phyloP scores from a whole-genome alignment of 768 basidiomycete species.

The Tulasnella sp. region DNA sequence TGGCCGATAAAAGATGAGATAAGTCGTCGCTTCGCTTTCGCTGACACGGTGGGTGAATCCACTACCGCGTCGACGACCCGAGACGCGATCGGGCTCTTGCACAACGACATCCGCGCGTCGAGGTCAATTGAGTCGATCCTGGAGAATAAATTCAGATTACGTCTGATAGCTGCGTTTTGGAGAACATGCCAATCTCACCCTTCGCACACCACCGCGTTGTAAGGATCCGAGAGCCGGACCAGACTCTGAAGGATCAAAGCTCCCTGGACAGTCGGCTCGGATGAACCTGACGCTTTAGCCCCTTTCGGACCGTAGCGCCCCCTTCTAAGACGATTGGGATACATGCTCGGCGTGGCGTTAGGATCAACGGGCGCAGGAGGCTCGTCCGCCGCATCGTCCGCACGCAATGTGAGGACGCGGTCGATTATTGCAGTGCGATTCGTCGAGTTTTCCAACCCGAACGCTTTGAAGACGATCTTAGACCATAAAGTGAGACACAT shows the following conservation, averaged over 20 bases:
- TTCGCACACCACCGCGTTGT: slow-evolving; percentile 54
- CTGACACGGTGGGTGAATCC: slow-evolving; percentile 51
- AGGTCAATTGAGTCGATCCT: slow-evolving; percentile 50
- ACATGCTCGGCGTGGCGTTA: neutral
- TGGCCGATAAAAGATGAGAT: slow-evolving; percentile 66
- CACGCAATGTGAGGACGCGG: slow-evolving; percentile 49
- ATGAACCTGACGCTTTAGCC: neutral
- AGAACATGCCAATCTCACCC: slow-evolving; percentile 36
- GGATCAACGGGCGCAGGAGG: neutral
- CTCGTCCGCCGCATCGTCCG: slow-evolving; percentile 32
- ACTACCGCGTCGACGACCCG: slow-evolving; percentile 68
- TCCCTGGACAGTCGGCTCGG: slow-evolving; percentile 67
- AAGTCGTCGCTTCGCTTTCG: slow-evolving; percentile 56
- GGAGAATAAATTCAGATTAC: neutral
- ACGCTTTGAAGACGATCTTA: slow-evolving; percentile 49
- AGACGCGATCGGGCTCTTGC: slow-evolving; percentile 57
- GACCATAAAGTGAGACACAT: neutral
- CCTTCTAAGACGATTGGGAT: neutral
- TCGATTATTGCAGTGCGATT: slow-evolving; percentile 46
- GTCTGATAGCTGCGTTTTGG: neutral
- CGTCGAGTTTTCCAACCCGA: slow-evolving; percentile 42
- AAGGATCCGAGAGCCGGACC: slow-evolving; percentile 52
- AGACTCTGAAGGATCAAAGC: slow-evolving; percentile 77
- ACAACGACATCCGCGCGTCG: slow-evolving; percentile 45
- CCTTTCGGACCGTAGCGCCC: neutral